phyloP scores from a whole-genome alignment of 1,284 basidiomycete species.

The Termitomyces sp. region DNA sequence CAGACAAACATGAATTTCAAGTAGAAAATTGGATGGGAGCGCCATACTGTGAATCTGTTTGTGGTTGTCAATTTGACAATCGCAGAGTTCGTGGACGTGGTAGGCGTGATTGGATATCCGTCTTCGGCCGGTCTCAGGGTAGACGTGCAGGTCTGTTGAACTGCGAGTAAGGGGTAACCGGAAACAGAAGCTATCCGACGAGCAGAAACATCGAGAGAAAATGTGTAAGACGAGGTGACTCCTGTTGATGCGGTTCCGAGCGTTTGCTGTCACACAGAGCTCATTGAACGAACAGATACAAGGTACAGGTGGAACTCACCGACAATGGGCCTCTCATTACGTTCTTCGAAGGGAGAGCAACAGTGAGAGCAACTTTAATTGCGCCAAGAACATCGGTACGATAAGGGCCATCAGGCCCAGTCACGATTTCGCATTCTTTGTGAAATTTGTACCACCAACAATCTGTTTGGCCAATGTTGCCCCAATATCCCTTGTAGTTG shows the following conservation, averaged over 20 bases:
- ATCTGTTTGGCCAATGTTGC: slow-evolving; percentile 15
- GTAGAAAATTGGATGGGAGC: neutral
- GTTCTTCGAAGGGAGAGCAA: neutral
- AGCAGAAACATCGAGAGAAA: slow-evolving; percentile 12
- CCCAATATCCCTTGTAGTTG: slow-evolving; percentile 20
- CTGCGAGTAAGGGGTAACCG: slow-evolving; percentile 10
- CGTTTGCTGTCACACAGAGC: slow-evolving; percentile 10
- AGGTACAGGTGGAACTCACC: neutral
- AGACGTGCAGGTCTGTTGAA: slow-evolving; percentile 14
- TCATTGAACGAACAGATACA: neutral
- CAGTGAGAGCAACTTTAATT: neutral
- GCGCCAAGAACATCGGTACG: slow-evolving; percentile 16
- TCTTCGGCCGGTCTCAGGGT: slow-evolving; percentile 1
- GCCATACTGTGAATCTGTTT: slow-evolving; percentile 12
- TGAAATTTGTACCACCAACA: slow-evolving; percentile 18
- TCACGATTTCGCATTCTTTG: slow-evolving; percentile 15
- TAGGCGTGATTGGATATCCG: neutral
- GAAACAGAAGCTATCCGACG: neutral
- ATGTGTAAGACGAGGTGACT: slow-evolving; percentile 13
- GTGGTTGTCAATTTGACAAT: slow-evolving; percentile 4
- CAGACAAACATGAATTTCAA: neutral
- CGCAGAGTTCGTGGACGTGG: slow-evolving; percentile 1
- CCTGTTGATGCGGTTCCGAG: slow-evolving; percentile 13
- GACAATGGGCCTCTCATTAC: slow-evolving; percentile 13
- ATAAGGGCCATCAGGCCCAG: slow-evolving; percentile 16